Evolutionary conservation across 2,329 filamentous ascomycete genomes (phyloP).

Genomic region (Pseudogymnoascus verrucosus): DNA sequence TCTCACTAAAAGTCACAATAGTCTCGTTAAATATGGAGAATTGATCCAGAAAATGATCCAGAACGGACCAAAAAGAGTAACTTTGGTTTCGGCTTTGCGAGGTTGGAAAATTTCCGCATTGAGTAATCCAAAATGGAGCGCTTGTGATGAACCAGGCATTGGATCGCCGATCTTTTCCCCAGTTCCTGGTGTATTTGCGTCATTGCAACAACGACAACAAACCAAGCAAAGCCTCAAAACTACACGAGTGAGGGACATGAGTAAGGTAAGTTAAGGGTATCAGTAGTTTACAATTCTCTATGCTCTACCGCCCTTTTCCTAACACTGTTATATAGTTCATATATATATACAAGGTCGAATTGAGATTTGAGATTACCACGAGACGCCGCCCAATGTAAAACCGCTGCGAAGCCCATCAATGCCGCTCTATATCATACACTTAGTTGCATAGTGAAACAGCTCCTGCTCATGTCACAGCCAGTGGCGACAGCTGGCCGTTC

Average conservation of each 20-base stretch:
- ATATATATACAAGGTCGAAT: not conserved
- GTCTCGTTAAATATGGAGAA: not conserved
- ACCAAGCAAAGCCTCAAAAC: not conserved
- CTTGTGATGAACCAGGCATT: not conserved
- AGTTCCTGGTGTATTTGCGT: not conserved
- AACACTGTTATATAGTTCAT: not conserved
- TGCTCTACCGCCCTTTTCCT: not conserved
- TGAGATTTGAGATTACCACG: constrained; percentile 19
- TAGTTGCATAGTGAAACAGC: not conserved
- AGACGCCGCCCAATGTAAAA: constrained; percentile 11
- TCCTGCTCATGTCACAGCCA: constrained; percentile 13
- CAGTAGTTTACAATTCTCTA: not conserved
- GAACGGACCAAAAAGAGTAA: not conserved
- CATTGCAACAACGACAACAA: not conserved
- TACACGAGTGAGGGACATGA: not conserved
- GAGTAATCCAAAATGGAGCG: not conserved
- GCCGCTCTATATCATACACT: constrained; percentile 10
- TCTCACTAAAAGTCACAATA: not conserved
- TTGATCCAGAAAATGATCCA: not conserved
- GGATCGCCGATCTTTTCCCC: not conserved
- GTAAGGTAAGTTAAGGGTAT: not conserved
- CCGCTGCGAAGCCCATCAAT: not conserved
- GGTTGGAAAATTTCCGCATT: constrained; percentile 4
- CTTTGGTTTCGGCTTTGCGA: not conserved
- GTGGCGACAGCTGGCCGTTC: constrained; percentile 54